Evolutionary conservation across 2,329 filamentous ascomycete species (phyloP).

Genomic region (Aspergillus ibericus): DNA sequence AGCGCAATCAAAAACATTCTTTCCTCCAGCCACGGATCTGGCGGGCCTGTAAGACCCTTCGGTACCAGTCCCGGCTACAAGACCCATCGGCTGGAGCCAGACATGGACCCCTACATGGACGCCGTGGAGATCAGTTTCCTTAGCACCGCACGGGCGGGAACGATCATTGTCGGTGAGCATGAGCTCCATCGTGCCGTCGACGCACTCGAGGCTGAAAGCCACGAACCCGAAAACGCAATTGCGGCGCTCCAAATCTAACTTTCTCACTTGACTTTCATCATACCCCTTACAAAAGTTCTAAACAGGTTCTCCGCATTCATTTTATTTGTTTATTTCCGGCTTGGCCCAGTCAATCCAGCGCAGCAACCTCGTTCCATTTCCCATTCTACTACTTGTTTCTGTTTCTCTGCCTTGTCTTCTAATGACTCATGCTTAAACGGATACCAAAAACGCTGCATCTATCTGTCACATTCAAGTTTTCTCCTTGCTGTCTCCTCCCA

Average conservation of each 20-base stretch:
- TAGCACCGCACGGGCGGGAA: slow-evolving; percentile 82
- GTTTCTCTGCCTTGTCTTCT: not conserved
- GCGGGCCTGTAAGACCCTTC: slow-evolving; percentile 11
- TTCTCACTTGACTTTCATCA: not conserved
- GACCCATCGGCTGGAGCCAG: slow-evolving; percentile 34
- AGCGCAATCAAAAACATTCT: slow-evolving; percentile 13
- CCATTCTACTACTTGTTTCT: not conserved
- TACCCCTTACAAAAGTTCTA: slow-evolving; percentile 28
- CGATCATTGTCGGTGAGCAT: slow-evolving; percentile 77
- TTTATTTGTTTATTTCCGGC: not conserved
- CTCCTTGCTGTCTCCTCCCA: not conserved
- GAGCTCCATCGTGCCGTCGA: slow-evolving; percentile 72
- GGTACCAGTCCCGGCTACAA: slow-evolving; percentile 11
- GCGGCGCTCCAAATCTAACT: slow-evolving; percentile 15
- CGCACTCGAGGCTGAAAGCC: slow-evolving; percentile 56
- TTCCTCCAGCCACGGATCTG: slow-evolving; percentile 18
- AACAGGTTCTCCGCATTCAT: not conserved
- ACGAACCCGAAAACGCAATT: slow-evolving; percentile 18
- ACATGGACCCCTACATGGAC: slow-evolving; percentile 32
- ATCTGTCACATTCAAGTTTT: not conserved
- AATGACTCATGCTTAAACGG: not conserved
- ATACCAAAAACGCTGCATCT: not conserved
- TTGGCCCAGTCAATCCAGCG: not conserved
- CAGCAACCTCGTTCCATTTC: not conserved
- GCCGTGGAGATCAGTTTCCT: slow-evolving; percentile 82